Evolutionary conservation across 192 early-diverging fungal species (phyloP), one percentile per base, ranked within the genome.

Genomic region (Entrophospora sp.): DNA sequence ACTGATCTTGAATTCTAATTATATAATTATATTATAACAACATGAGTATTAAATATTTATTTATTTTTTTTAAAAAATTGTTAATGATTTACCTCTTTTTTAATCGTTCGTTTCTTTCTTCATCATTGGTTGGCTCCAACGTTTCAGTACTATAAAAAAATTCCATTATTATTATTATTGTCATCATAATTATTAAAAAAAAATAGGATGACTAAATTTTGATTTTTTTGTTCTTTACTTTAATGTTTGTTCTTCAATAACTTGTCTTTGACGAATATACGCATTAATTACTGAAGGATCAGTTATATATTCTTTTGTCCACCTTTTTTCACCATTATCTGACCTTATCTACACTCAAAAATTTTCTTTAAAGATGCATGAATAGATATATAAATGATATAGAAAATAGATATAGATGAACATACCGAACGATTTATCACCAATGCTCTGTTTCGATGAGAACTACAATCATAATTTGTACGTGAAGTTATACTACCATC

Each of bases 251-350:
- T 83, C 85, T 67, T 96, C 92, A 68, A 94, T 92, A 57, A 91
- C 70, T 38, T 84, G 81, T 5, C 90, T 78, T 45, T 98, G 91
- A 10, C 91, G 79, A 62, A 95, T 73, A 61, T 98, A 98, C 18
- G 90, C 89, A 66, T 94, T 93, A 35, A 95, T 89, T 1, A 98
- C 91, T 2, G 86, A 79, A 22, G 79, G 75, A 63, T 96, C 93
- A 6, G 80, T 85, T 12, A 98, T 78, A 1, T 90, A 81, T 67
- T 95, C 93, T n/a, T 81, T 76, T 46, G 85, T 83, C 87, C 87
- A 90, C 49, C 79, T 80, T 13, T 81, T 66, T 62, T 89, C 86
- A 3, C 89, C 89, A 7, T 81, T 84, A 6, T 75, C 74, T 44
- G 75, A 73, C 71, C 52, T 70, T 62, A 55, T 78, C 76, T 31